These are phyloP conservation scores for Diaporthe capsici DNA, from an alignment of 2,329 filamentous ascomycete genomes.

Conservation along the genomic window DNA sequence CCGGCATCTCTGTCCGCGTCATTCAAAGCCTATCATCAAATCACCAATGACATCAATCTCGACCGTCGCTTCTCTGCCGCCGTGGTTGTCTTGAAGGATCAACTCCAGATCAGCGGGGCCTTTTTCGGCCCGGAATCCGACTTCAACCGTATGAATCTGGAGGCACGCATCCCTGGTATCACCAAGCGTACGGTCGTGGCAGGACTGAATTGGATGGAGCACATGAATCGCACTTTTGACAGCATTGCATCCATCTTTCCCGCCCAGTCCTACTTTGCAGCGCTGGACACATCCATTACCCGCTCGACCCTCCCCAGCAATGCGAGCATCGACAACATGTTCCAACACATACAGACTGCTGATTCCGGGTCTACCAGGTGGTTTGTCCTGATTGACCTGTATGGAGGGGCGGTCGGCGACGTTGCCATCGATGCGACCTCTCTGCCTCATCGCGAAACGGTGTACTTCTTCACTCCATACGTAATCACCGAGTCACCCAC, in stretches of 20 bases:
- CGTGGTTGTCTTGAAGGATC: neutral
- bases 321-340: neutral
- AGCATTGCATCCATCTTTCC: neutral
- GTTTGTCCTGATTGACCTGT: neutral
- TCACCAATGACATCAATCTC: neutral
- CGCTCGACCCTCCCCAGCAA: neutral
- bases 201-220: neutral
- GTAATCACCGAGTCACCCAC: neutral
- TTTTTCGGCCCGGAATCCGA: neutral
- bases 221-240: slow-evolving; percentile 2
- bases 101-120: neutral
- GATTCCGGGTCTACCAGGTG: neutral
- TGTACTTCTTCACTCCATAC: slow-evolving; percentile 1
- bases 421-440: neutral
- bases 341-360: neutral
- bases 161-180: neutral
- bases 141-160: neutral
- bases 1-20: neutral
- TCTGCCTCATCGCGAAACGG: neutral
- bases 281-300: neutral
- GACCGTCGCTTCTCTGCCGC: slow-evolving; percentile 3
- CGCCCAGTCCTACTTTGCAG: neutral
- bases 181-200: neutral
- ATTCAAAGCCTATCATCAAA: neutral
- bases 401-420: neutral